Conservation (phyloP, 208 protist species). For the Leptomonas seymouri region DNA sequence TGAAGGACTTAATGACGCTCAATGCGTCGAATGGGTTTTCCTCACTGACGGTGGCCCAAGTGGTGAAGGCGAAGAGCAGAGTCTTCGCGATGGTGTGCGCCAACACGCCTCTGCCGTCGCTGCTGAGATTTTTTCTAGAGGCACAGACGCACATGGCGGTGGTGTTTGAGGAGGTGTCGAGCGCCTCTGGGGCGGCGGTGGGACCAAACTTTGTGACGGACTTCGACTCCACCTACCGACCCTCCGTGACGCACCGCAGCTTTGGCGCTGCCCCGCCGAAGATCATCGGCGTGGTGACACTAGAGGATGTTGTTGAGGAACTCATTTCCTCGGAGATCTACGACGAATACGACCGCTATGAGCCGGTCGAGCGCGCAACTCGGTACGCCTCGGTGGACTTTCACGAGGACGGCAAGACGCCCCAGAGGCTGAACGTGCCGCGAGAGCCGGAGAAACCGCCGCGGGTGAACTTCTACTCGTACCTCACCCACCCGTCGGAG, state of each 20-base stretch:
- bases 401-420: slow-evolving; percentile 17
- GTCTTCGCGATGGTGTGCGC: slow-evolving; percentile 61
- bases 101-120: slow-evolving; percentile 62
- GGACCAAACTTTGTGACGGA: slow-evolving; percentile 10
- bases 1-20: slow-evolving; percentile 80
- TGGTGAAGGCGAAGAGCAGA: slow-evolving; percentile 70
- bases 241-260: slow-evolving; percentile 13
- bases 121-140: slow-evolving; percentile 86
- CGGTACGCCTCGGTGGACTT: slow-evolving; percentile 20
- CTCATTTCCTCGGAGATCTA: slow-evolving; percentile 88
- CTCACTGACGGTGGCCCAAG: slow-evolving; percentile 66
- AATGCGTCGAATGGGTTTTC: slow-evolving; percentile 28
- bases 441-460: slow-evolving; percentile 59
- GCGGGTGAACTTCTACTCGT: slow-evolving; percentile 91
- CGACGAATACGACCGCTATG: slow-evolving; percentile 90
- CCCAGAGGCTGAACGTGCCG: slow-evolving; percentile 28
- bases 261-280: slow-evolving; percentile 20
- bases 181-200: neutral
- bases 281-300: slow-evolving; percentile 80
- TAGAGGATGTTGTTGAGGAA: slow-evolving; percentile 90
- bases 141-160: slow-evolving; percentile 87
- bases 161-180: slow-evolving; percentile 57
- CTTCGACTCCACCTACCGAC: slow-evolving; percentile 20
- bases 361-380: slow-evolving; percentile 24
- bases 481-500: slow-evolving; percentile 61